Base-by-base conservation (phyloP, 106 monocot genomes). In the Platanthera zijinensis region DNA sequence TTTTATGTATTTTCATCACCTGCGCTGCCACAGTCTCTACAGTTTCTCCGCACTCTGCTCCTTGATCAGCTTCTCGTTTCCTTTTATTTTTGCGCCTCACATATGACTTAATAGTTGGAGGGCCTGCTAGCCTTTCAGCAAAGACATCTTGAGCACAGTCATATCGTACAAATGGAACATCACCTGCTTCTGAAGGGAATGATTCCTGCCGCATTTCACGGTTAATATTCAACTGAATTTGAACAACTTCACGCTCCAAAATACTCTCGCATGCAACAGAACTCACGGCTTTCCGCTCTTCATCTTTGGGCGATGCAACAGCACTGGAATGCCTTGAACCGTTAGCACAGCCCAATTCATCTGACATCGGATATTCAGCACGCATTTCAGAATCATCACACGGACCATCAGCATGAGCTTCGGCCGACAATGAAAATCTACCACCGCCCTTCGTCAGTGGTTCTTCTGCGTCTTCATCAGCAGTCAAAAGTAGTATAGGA, bases 41-140 rank as follows among this genome's bases (percentile, higher is more conserved):
- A 7, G 48, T 48, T 46, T 71, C 48, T 2, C 47, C 15, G 17
- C 8, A n/a, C 0, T 71, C 70, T 71, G 45, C 12, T 69, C 45
- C 72, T 51, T 49, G 76, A 48, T 85, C 74, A 62, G 63, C 75
- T 79, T 85, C 90, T 12, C 50, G n/a, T 52, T 89, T 89, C 72
- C 87, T 79, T 78, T 87, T 96, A 4, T 80, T 84, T 47, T 75
- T 81, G 57, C 79, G 75, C 57, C 87, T 86, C 28, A 69, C 86
- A 80, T 86, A 87, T 48, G 67, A 78, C 57, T 77, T 85, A 1
- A 82, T 52, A 74, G 79, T 74, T 32, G 47, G 30, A 64, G 79
- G 51, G 11, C 48, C 28, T 57, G 76, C 45, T 21, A 63, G 71
- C 6, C 15, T 63, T 53, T 69, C 57, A 52, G 30, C 70, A 12